Conservation (phyloP, 768 basidiomycete genomes). For the Calocera viscosa region DNA sequence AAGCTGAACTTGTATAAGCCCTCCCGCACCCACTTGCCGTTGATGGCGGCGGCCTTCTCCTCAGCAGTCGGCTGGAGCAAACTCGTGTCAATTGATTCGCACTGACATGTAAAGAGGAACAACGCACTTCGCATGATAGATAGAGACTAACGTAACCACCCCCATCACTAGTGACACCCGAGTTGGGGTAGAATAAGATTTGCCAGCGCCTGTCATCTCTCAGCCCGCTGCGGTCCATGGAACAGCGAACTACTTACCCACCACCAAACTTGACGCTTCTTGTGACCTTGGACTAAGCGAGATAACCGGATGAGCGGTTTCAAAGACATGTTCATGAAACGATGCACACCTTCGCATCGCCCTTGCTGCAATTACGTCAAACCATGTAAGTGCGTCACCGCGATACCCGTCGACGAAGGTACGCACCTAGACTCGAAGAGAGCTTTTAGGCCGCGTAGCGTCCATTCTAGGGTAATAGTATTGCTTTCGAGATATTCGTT, state of each 20-base stretch:
- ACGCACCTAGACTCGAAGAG: conserved; percentile 60
- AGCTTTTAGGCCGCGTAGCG: conserved; percentile 50
- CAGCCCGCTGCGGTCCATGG: conserved; percentile 20
- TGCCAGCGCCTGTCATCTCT: conserved; percentile 28
- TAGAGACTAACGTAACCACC: conserved; percentile 61
- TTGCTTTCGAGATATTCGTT: conserved; percentile 24
- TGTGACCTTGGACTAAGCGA: conserved; percentile 45
- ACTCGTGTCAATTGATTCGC: conserved; percentile 2
- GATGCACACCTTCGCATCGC: conserved; percentile 41
- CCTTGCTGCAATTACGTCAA: conserved; percentile 34
- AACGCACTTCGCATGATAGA: conserved; percentile 63
- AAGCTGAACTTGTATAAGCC: conserved; percentile 79
- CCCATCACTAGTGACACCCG: conserved; percentile 38
- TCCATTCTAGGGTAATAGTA: conserved; percentile 50
- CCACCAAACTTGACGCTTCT: conserved; percentile 65
- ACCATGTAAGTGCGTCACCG: background rate
- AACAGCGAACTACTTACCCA: conserved; percentile 35
- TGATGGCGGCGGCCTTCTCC: conserved; percentile 55
- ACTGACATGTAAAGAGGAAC: conserved; percentile 4
- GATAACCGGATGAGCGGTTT: background rate
- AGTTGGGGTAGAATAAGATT: conserved; percentile 77
- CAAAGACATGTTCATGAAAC: background rate
- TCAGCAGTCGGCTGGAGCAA: conserved; percentile 52
- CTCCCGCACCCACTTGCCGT: conserved; percentile 71
- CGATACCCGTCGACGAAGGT: conserved; percentile 22